Percentiles rank a stretch among this genome's conserved stretches.
phyloP scores from a whole-genome alignment of 805 yeast species.

The Candida railenensis region DNA sequence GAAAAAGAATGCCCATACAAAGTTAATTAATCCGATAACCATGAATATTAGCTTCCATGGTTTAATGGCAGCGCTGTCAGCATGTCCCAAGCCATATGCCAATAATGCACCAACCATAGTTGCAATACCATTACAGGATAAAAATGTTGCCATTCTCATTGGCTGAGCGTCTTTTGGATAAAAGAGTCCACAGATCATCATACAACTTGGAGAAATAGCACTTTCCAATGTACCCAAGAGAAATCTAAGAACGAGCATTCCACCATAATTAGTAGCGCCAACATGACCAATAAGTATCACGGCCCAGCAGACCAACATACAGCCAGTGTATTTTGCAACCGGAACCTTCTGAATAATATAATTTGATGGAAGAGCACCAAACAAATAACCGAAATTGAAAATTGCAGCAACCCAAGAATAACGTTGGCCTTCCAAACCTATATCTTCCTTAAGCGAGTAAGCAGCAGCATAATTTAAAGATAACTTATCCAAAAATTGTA shows the following conservation, averaged over 20 bases:
- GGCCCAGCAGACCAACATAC: conserved; percentile 19
- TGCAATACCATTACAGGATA: conserved; percentile 26
- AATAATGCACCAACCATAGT: conserved; percentile 23
- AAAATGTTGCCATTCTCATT: conserved; percentile 25
- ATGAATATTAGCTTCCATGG: conserved; percentile 27
- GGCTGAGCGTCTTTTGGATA: conserved; percentile 34
- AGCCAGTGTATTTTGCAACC: conserved; percentile 15
- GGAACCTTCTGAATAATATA: conserved; percentile 18
- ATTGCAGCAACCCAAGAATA: conserved; percentile 29
- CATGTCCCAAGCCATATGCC: conserved; percentile 27
- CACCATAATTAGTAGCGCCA: conserved; percentile 33
- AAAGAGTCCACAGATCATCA: conserved; percentile 32
- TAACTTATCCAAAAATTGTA: conserved; percentile 25
- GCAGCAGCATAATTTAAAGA: conserved; percentile 24
- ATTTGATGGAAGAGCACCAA: conserved; percentile 18
- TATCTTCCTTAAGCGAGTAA: conserved; percentile 20
- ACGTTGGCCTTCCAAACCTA: conserved; percentile 18
- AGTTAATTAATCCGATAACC: conserved; percentile 18
- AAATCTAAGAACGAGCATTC: conserved; percentile 31
- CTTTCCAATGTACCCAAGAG: conserved; percentile 36
- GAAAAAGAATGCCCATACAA: conserved; percentile 17
- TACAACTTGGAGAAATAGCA: conserved; percentile 31
- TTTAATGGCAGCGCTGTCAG: conserved; percentile 15
- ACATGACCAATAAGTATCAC: conserved; percentile 21
- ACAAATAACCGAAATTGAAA: conserved; percentile 23